These are phyloP conservation scores for Phytophthora crassamura DNA, from an alignment of 352 stramenopile genomes.

Conservation along the genomic window DNA sequence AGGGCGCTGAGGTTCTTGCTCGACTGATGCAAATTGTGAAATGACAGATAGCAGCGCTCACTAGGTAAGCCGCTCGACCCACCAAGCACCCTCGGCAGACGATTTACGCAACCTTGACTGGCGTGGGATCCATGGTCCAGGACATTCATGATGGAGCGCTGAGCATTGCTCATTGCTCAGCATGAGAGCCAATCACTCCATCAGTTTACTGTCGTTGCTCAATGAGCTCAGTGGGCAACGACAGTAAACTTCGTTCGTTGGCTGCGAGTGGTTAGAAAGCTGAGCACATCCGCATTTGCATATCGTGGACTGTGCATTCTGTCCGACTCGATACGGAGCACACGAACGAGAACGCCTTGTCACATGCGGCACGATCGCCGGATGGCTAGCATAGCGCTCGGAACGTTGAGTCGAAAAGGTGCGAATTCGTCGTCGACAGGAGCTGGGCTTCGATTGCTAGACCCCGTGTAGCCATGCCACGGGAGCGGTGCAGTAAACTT, in stretches of 20 bases:
- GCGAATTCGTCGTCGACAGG: too few species aligned
- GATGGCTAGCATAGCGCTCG: background rate
- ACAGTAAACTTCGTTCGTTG: slow-evolving; percentile 17
- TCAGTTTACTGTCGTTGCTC: too few species aligned
- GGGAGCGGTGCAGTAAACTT: too few species aligned
- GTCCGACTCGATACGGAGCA: slow-evolving; percentile 8
- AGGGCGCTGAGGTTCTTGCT: background rate
- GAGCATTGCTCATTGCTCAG: too few species aligned
- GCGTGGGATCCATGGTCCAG: background rate
- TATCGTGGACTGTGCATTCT: background rate
- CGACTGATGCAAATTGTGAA: slow-evolving; percentile 18
- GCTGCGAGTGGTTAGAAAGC: background rate
- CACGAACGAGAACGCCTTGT: slow-evolving; percentile 10
- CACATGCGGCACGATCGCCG: slow-evolving; percentile 10
- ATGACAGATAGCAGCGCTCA: background rate
- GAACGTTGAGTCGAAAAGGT: background rate
- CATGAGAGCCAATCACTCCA: too few species aligned
- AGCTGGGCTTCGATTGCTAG: background rate
- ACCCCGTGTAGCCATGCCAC: background rate
- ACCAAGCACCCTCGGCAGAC: too few species aligned
- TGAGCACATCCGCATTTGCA: slow-evolving; percentile 6
- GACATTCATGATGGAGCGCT: background rate
- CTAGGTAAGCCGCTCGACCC: too few species aligned
- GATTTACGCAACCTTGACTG: background rate
- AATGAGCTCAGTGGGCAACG: background rate